A percentile compares a stretch with the other conserved stretches of the same genome.
phyloP scores from a whole-genome alignment of 2,329 filamentous ascomycete genomes.

The Talaromyces sp. region DNA sequence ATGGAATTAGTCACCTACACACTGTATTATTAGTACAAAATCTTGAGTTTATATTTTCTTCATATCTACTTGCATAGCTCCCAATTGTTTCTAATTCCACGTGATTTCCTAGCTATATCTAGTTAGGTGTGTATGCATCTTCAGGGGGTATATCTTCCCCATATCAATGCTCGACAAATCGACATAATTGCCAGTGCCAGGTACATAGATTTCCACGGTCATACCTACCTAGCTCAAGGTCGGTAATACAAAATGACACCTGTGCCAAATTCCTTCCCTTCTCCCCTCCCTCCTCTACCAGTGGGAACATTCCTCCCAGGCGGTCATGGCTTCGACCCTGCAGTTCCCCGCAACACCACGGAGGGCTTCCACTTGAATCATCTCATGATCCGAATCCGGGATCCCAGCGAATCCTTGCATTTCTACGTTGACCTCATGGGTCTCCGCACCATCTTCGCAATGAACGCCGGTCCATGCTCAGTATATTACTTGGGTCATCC shows the following conservation, averaged over 20 bases:
- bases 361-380: constrained; percentile 35
- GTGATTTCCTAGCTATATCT: too few relatives aligned
- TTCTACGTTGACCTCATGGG: constrained; percentile 38
- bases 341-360: constrained; percentile 24
- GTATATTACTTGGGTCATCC: constrained; percentile 40
- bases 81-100: too few relatives aligned
- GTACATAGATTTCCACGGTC: too few relatives aligned
- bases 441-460: constrained; percentile 37
- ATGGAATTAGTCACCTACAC: not conserved
- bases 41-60: not conserved
- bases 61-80: not conserved
- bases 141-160: too few relatives aligned
- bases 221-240: too few relatives aligned
- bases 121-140: too few relatives aligned
- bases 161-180: too few relatives aligned
- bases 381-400: constrained; percentile 33
- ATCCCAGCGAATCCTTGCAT: constrained; percentile 30
- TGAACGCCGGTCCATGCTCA: constrained; percentile 38
- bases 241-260: not conserved
- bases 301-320: not conserved
- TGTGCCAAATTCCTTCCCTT: constrained; percentile 3
- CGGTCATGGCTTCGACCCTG: constrained; percentile 19
- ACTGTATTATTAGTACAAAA: constrained; percentile 1
- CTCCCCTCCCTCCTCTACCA: not conserved
- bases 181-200: too few relatives aligned